These are phyloP conservation scores for Xylaria sp. DNA, from an alignment of 2,329 filamentous ascomycete species.

Conservation along the genomic window DNA sequence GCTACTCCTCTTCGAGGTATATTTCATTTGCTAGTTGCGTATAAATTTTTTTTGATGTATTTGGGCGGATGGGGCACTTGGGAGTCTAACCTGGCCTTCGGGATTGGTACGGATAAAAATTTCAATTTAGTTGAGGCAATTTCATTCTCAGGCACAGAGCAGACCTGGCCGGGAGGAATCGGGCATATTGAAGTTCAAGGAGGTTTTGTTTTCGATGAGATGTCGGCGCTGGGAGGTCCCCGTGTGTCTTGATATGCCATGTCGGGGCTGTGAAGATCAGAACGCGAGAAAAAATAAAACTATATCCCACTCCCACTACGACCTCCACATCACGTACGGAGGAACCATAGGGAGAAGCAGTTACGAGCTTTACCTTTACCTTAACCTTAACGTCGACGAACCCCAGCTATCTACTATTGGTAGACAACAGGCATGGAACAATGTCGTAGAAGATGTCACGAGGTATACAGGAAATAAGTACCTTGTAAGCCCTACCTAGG, in stretches of 20 bases:
- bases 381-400: background rate
- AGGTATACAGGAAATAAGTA: background rate
- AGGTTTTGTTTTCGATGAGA: slow-evolving; percentile 14
- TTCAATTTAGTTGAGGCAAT: slow-evolving; percentile 21
- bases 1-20: slow-evolving; percentile 18
- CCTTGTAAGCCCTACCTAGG: background rate
- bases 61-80: slow-evolving; percentile 20
- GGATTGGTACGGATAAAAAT: slow-evolving; percentile 34
- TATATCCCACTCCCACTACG: background rate
- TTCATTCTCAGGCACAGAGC: slow-evolving; percentile 21
- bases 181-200: slow-evolving; percentile 23
- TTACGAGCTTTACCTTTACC: background rate
- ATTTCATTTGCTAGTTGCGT: slow-evolving; percentile 29
- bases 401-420: background rate
- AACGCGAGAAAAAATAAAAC: slow-evolving; percentile 24
- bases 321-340: background rate
- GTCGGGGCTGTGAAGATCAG: slow-evolving; percentile 9
- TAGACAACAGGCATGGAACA: background rate
- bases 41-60: slow-evolving; percentile 32
- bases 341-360: background rate
- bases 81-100: slow-evolving; percentile 26
- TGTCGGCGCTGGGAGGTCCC: slow-evolving; percentile 3
- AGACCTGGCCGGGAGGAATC: slow-evolving; percentile 15
- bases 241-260: slow-evolving; percentile 25
- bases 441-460: background rate